phyloP scores from a whole-genome alignment of 805 yeast genomes.

The Saturnispora mendoncae region DNA sequence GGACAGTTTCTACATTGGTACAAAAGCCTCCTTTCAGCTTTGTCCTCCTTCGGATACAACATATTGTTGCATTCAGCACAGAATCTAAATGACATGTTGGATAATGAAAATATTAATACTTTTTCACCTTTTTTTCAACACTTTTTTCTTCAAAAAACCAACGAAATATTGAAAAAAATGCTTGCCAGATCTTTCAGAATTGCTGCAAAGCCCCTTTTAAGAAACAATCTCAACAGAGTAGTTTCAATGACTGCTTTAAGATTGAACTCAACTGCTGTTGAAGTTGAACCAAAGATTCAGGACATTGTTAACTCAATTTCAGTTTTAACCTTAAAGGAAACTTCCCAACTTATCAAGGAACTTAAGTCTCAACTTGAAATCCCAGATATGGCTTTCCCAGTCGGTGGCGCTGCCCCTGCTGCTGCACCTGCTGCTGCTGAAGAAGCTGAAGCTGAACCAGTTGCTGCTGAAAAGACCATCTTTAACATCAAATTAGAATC shows the following conservation, averaged over 20 bases:
- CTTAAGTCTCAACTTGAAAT: constrained; percentile 78
- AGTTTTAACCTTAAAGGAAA: constrained; percentile 83
- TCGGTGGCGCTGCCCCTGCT: constrained; percentile 50
- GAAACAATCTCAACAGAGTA: no score
- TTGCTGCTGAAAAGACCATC: constrained; percentile 87
- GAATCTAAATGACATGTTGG: constrained; percentile 68
- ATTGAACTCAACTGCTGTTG: constrained; percentile 39
- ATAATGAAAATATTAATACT: background rate
- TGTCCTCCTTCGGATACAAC: constrained; percentile 96
- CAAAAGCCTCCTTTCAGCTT: constrained; percentile 61
- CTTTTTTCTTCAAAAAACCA: background rate
- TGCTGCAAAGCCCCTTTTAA: background rate
- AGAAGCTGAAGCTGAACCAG: constrained; percentile 66
- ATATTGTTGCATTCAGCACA: constrained; percentile 96
- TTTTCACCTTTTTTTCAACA: background rate
- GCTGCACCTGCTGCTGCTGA: constrained; percentile 59
- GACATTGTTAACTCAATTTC: constrained; percentile 87
- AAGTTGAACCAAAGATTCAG: constrained; percentile 78
- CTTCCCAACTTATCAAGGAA: constrained; percentile 77
- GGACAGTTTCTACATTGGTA: constrained; percentile 94
- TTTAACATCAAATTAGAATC: constrained; percentile 87
- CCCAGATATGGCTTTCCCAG: constrained; percentile 85
- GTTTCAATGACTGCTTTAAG: constrained; percentile 34
- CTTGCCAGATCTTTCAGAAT: constrained; percentile 6
- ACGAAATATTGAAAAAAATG: background rate